Evolutionary conservation across 1,139 yeast species (phyloP).

Genomic region (Wickerhamiella pararugosa): DNA sequence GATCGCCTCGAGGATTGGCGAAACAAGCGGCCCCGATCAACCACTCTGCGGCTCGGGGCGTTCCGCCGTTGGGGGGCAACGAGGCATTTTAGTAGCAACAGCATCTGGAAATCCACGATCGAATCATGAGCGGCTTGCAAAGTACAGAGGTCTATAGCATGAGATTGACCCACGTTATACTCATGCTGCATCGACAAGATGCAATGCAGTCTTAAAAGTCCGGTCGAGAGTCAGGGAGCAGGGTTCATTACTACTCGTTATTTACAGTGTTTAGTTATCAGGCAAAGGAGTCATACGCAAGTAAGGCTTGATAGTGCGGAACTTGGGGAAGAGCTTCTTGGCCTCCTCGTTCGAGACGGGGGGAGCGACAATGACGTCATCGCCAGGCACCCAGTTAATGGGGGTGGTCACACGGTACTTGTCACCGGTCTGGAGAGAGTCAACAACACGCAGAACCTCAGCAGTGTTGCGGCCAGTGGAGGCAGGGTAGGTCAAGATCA

Average conservation of each 20-base stretch:
- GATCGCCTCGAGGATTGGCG: too few relatives aligned
- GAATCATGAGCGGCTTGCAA: too few relatives aligned
- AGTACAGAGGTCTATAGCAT: too few relatives aligned
- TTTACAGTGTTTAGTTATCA: not conserved
- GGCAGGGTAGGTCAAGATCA: constrained; percentile 76
- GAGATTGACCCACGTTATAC: too few relatives aligned
- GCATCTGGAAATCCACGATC: too few relatives aligned
- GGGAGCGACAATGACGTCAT: constrained; percentile 84
- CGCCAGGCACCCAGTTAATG: constrained; percentile 54
- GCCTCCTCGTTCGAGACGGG: constrained; percentile 69
- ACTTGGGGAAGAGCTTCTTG: constrained; percentile 63
- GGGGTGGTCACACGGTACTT: constrained; percentile 74
- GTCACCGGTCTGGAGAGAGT: constrained; percentile 72
- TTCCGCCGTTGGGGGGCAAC: too few relatives aligned
- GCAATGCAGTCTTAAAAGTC: not conserved
- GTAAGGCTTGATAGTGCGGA: constrained; percentile 70
- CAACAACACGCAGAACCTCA: constrained; percentile 75
- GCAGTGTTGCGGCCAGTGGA: constrained; percentile 82
- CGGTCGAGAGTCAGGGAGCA: not conserved
- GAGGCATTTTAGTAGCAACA: too few relatives aligned
- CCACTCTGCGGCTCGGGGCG: too few relatives aligned
- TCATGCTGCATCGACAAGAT: too few relatives aligned
- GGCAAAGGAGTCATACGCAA: constrained; percentile 35
- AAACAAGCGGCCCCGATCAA: too few relatives aligned
- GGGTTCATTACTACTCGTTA: not conserved